phyloP scores from a whole-genome alignment of 2,329 filamentous ascomycete species.

The Talaromyces funiculosus region DNA sequence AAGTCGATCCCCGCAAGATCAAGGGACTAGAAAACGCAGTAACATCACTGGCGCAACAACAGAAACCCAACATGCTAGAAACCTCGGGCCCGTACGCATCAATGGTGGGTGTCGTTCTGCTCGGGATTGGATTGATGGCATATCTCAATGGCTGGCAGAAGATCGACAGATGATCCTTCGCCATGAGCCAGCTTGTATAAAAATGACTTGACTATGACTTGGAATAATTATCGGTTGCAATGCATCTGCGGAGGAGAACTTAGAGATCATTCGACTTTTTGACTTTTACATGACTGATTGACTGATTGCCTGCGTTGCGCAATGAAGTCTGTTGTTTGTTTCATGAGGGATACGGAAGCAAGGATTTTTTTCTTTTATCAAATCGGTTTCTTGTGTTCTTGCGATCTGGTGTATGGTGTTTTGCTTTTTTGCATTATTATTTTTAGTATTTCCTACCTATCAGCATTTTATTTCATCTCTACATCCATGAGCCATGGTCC shows the following conservation, averaged over 20 bases:
- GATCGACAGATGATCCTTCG: slow-evolving; percentile 39
- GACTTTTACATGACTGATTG: not conserved
- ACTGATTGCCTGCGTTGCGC: slow-evolving; percentile 4
- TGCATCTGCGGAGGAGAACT: slow-evolving; percentile 6
- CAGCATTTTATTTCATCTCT: not conserved
- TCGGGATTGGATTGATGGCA: slow-evolving; percentile 79
- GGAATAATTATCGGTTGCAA: slow-evolving; percentile 8
- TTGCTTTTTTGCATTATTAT: slow-evolving; percentile 17
- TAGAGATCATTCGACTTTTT: slow-evolving; percentile 4
- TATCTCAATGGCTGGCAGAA: slow-evolving; percentile 79
- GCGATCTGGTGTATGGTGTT: slow-evolving; percentile 19
- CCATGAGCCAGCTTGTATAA: not conserved
- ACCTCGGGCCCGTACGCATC: slow-evolving; percentile 69
- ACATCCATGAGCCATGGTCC: not conserved
- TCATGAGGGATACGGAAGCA: slow-evolving; percentile 4
- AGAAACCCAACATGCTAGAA: slow-evolving; percentile 36
- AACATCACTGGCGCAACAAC: slow-evolving; percentile 38
- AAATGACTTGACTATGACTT: slow-evolving; percentile 3
- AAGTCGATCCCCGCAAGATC: slow-evolving; percentile 39
- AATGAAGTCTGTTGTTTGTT: slow-evolving; percentile 1
- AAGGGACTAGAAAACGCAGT: slow-evolving; percentile 36
- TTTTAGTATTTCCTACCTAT: not conserved
- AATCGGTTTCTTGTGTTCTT: slow-evolving; percentile 15
- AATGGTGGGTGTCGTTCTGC: slow-evolving; percentile 73
- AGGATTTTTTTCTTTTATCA: slow-evolving; percentile 15